These are phyloP conservation scores for Parmales sp. DNA, from an alignment of 108 stramenopile species.

Conservation along the genomic window DNA sequence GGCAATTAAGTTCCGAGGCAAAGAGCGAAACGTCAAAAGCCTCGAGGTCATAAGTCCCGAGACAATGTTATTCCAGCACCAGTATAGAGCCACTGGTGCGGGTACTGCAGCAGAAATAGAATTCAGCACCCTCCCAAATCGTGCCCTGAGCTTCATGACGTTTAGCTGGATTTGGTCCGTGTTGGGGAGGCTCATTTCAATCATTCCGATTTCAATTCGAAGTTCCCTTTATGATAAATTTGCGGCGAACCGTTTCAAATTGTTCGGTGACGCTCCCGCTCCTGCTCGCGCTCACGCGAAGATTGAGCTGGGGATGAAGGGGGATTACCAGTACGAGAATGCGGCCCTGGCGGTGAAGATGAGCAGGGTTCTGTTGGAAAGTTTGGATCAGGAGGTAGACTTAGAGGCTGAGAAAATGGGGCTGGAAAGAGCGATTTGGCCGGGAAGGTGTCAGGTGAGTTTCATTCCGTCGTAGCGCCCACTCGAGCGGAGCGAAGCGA, in stretches of 20 bases:
- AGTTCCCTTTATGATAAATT: no score
- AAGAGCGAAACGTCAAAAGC: not conserved
- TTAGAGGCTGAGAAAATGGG: conserved; percentile 16
- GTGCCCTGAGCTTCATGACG: no score
- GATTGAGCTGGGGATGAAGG: conserved; percentile 19
- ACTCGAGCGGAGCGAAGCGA: no score
- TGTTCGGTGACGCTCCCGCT: no score
- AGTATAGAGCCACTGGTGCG: conserved; percentile 13
- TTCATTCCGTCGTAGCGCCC: no score
- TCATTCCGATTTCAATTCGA: no score
- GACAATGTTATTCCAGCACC: conserved; percentile 19
- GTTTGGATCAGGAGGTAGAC: not conserved
- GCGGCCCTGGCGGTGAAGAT: conserved; percentile 56
- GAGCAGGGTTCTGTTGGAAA: conserved; percentile 28
- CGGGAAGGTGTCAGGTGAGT: conserved; percentile 69
- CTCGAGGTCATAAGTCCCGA: conserved; percentile 16
- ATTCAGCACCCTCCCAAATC: conserved; percentile 17
- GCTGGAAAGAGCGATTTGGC: conserved; percentile 49
- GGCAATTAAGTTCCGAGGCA: not conserved
- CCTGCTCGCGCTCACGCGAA: no score
- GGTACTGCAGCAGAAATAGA: conserved; percentile 23
- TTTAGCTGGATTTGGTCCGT: no score
- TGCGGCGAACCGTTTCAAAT: no score
- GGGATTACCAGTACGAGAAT: conserved; percentile 57
- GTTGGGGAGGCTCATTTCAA: no score